Base-by-base conservation (phyloP, 169 alveolate species). In the Fabrea salina region DNA sequence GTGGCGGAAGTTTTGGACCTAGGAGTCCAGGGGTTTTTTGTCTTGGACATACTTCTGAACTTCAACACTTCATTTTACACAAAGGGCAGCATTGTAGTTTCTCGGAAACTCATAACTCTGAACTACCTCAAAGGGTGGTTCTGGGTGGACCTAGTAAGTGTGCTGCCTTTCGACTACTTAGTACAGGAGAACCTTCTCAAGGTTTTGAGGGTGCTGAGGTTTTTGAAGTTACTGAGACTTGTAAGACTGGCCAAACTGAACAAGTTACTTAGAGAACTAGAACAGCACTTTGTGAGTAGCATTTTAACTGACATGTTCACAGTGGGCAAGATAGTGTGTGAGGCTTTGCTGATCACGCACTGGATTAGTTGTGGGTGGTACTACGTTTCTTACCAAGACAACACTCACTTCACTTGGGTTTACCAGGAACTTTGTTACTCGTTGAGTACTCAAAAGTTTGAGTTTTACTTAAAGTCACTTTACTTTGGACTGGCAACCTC, bases 401-500 rank as follows among this genome's bases (percentile, higher is more conserved):
- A 2, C 30, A 19, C 1, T 37, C 54, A 25, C 3, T 0, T 16
- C 22, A 64, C 75, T 35, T 64, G 75, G 57, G 30, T n/a, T 7
- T 32, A 25, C 35, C 16, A n/a, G 22, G 32, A 7, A 3, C n/a
- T n/a, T n/a, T n/a, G n/a, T n/a, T n/a, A n/a, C n/a, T n/a, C n/a
- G n/a, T n/a, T n/a, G n/a, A n/a, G n/a, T n/a, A n/a, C n/a, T n/a
- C n/a, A n/a, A n/a, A n/a, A n/a, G n/a, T n/a, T 47, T 47, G 54
- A 37, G 49, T 19, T 64, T 37, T 64, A 37, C 30, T 19, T 40
- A 4, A 33, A 41, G 30, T 33, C 56, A 19, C 19, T 64, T 64
- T 64, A 64, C 41, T 64, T 22, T 64, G 75, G 27, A 19, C 19
- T 64, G n/a, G 16, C 75, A 30, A 64, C 75, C 16, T 39, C 75